phyloP scores from a whole-genome alignment of 2,329 filamentous ascomycete genomes.

The Claviceps pazoutovae region DNA sequence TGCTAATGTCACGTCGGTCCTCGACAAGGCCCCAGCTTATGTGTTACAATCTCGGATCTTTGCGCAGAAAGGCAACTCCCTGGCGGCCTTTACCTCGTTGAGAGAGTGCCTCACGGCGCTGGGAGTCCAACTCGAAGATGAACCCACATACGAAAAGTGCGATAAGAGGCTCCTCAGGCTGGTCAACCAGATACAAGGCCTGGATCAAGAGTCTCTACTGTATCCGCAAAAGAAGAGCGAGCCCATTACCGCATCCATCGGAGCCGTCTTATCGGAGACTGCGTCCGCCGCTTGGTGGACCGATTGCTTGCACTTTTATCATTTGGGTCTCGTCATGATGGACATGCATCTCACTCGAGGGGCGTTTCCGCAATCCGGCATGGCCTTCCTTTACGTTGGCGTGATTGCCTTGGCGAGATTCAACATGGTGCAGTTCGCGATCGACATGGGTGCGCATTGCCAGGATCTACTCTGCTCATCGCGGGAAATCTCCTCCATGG shows the following conservation, averaged over 20 bases:
- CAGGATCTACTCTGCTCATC: constrained; percentile 51
- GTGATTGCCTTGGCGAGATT: constrained; percentile 56
- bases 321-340: constrained; percentile 53
- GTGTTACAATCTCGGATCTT: constrained; percentile 71
- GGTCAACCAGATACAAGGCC: constrained; percentile 43
- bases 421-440: constrained; percentile 53
- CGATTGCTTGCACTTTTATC: constrained; percentile 58
- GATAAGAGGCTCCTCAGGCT: constrained; percentile 58
- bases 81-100: constrained; percentile 53
- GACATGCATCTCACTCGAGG: constrained; percentile 50
- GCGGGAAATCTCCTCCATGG: constrained; percentile 50
- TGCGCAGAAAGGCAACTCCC: constrained; percentile 58
- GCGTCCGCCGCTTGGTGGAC: constrained; percentile 61
- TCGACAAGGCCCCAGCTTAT: constrained; percentile 74
- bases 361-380: constrained; percentile 53
- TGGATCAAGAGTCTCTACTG: constrained; percentile 35
- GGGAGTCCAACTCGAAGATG: constrained; percentile 49
- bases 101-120: constrained; percentile 58
- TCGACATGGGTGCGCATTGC: constrained; percentile 48
- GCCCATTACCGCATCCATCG: constrained; percentile 45
- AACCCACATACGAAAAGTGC: constrained; percentile 61
- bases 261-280: constrained; percentile 57
- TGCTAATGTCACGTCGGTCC: constrained; percentile 50
- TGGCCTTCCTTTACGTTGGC: constrained; percentile 53
- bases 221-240: constrained; percentile 31